Evolutionary conservation across 345 rosid species (phyloP), one percentile per base, ranked within the genome.

Genomic region (Sonneratia alba): DNA sequence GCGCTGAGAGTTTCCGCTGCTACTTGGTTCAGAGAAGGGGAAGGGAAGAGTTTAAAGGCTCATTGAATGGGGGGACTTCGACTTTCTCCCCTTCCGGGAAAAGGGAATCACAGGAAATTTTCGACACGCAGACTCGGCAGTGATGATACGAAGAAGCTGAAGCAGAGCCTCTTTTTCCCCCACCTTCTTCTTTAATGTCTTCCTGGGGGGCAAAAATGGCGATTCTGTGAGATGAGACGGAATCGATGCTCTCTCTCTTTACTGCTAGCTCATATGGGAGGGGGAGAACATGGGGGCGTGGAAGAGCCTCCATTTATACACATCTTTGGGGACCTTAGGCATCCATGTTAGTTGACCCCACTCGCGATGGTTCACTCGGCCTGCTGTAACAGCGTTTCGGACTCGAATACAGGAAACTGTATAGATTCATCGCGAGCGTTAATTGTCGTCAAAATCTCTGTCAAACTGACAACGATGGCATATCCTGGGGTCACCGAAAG

Each of bases 61-160:
- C 66, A 62, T 32, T 62, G 66, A 62, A 62, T 6, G 66, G 27
- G 45, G 66, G 27, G 2, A 42, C 45, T 9, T 42, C 45, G 66
- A 62, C 66, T 62, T 62, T 62, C 15, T 34, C 66, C 66, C 63
- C 10, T 62, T 37, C 66, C 66, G 32, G 27, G 66, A 62, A 32
- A 62, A 62, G 6, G 66, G 27, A 62, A 62, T 19, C 66, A 32
- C 7, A 62, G 37, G 66, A 27, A 27, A 34, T 8, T 24, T 34
- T 62, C 27, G 66, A 32, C 66, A 62, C 66, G 19, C 13, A 27
- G 37, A 27, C 14, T 61, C 16, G 7, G 36, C 7, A 27, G 37
- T 34, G 37, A 34, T 6, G 65, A 22, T 27, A 27, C 5, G 36
- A 7, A 61, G 59, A 19, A 53, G 59, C 1, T 16, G 57, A 19